phyloP scores from a whole-genome alignment of 2,329 filamentous ascomycete species.

The Nigrospora oryzae region DNA sequence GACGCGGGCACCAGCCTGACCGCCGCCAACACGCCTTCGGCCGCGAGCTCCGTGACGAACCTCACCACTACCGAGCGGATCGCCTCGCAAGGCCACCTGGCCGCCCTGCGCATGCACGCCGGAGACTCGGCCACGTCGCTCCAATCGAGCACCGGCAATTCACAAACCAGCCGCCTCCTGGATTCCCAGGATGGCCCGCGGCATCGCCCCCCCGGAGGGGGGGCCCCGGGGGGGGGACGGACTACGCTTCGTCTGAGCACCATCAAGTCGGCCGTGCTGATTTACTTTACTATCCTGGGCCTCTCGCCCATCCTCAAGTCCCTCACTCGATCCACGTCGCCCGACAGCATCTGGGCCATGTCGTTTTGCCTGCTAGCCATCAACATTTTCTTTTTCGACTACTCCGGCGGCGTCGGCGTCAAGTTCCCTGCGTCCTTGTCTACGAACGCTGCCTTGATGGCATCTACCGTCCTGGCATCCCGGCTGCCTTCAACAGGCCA shows the following conservation, averaged over 20 bases:
- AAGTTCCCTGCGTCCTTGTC: conserved; percentile 70
- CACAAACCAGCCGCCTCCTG: conserved; percentile 22
- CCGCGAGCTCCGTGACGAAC: conserved; percentile 39
- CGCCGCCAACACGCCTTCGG: conserved; percentile 19
- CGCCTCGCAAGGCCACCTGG: conserved; percentile 19
- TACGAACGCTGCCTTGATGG: conserved; percentile 95
- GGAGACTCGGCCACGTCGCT: conserved; percentile 49
- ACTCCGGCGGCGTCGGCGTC: conserved; percentile 59
- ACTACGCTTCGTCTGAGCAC: conserved; percentile 59
- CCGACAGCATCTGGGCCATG: conserved; percentile 95
- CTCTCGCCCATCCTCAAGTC: conserved; percentile 94
- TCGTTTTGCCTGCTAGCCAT: conserved; percentile 87
- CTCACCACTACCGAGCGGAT: conserved; percentile 21
- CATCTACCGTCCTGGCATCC: conserved; percentile 85
- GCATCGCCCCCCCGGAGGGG: conserved; percentile 19
- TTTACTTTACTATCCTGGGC: conserved; percentile 86
- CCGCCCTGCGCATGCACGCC: conserved; percentile 33
- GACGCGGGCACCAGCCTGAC: conserved; percentile 17
- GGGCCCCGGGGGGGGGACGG: conserved; percentile 13
- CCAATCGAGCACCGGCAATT: conserved; percentile 28
- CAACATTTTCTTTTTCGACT: conserved; percentile 98
- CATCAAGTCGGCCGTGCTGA: conserved; percentile 84
- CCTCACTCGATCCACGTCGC: conserved; percentile 84
- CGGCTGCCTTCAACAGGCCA: conserved; percentile 83
- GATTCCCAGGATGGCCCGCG: conserved; percentile 22